Conservation (phyloP, 129 eudicot species). For the Escallonia herrerae region DNA sequence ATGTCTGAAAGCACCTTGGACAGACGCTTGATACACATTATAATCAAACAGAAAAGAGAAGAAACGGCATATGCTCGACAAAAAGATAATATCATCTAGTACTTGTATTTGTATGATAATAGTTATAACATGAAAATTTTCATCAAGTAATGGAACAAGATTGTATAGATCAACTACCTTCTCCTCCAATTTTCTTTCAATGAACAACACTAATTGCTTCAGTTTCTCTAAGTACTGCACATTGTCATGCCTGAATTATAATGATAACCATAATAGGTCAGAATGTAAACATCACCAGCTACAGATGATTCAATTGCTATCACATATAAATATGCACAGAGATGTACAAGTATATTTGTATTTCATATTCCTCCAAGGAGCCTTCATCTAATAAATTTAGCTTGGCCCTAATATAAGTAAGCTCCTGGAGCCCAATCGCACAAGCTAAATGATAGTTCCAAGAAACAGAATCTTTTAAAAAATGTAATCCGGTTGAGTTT, state of each 20-base stretch:
- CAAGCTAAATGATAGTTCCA: not conserved
- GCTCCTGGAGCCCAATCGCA: not conserved
- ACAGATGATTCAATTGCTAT: not conserved
- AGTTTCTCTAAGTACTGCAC: conserved; percentile 84
- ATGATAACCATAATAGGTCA: conserved; percentile 10
- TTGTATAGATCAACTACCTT: conserved; percentile 45
- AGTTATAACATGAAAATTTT: too few relatives aligned
- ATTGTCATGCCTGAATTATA: conserved; percentile 81
- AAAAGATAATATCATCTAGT: too few relatives aligned
- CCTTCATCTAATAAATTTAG: not conserved
- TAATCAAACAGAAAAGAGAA: too few relatives aligned
- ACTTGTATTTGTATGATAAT: too few relatives aligned
- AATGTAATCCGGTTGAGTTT: not conserved
- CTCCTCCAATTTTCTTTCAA: conserved; percentile 79
- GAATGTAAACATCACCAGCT: conserved; percentile 4
- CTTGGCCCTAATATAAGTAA: not conserved
- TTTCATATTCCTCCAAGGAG: not conserved
- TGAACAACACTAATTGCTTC: conserved; percentile 75
- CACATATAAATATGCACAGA: conserved; percentile 2
- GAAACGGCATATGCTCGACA: not conserved
- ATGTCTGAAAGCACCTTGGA: too few relatives aligned
- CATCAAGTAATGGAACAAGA: not conserved
- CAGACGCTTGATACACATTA: too few relatives aligned
- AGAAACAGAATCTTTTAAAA: not conserved
- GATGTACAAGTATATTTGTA: not conserved